phyloP scores from a whole-genome alignment of 306 rosid species.

The Chamaecrista fasciculata region DNA sequence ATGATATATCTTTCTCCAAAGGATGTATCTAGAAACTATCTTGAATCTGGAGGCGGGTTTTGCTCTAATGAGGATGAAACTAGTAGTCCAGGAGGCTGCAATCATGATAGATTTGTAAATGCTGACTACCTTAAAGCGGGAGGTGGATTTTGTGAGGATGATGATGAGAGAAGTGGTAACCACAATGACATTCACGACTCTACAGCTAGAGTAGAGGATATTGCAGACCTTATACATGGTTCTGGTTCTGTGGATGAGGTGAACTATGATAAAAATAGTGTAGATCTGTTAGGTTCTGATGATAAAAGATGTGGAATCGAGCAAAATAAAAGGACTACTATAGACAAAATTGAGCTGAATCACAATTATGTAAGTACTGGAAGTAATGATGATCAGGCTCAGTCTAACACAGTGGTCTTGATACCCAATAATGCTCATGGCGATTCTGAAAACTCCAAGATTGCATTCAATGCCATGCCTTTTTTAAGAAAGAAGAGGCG shows the following conservation, averaged over 20 bases:
- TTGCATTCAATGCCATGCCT: slow-evolving; percentile 72
- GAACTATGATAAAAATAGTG: slow-evolving; percentile 20
- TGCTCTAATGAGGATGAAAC: slow-evolving; percentile 36
- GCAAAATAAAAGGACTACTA: slow-evolving; percentile 22
- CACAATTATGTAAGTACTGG: slow-evolving; percentile 16
- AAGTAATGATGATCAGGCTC: slow-evolving; percentile 30
- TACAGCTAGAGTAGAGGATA: slow-evolving; percentile 18
- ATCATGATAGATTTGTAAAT: slow-evolving; percentile 22
- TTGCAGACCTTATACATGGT: slow-evolving; percentile 21
- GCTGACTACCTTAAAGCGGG: slow-evolving; percentile 43
- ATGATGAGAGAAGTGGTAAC: slow-evolving; percentile 32
- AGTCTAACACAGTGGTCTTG: slow-evolving; percentile 20
- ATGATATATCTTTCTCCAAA: slow-evolving; percentile 19
- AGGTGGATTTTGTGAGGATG: slow-evolving; percentile 67
- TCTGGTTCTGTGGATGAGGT: slow-evolving; percentile 33
- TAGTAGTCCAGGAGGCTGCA: slow-evolving; percentile 25
- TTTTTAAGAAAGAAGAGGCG: slow-evolving; percentile 56
- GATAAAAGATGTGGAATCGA: slow-evolving; percentile 23
- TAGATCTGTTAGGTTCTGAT: slow-evolving; percentile 26
- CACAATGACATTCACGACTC: slow-evolving; percentile 26
- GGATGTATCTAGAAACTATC: slow-evolving; percentile 28
- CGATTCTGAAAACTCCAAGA: slow-evolving; percentile 22
- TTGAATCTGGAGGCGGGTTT: slow-evolving; percentile 46
- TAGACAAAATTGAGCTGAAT: slow-evolving; percentile 21
- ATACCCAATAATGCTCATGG: slow-evolving; percentile 32